Percentiles rank a stretch among this genome's conserved stretches.
Conservation (phyloP, 1,284 basidiomycete species). For the Malassezia vespertilionis region DNA sequence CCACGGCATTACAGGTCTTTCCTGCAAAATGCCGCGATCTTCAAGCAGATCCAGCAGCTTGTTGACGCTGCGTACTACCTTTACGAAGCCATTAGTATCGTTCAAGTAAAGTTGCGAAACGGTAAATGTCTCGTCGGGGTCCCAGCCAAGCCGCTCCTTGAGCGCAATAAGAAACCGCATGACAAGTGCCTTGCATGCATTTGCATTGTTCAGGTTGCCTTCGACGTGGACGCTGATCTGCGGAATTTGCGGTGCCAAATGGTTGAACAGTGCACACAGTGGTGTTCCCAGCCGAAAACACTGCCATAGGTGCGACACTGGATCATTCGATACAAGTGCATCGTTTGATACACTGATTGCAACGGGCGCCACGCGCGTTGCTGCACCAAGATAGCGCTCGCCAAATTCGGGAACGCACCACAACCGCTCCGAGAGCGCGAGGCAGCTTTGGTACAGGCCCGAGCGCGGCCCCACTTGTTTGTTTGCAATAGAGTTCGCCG, state of each 20-base stretch:
- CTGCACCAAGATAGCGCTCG: conserved; percentile 11
- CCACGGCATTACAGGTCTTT: conserved; percentile 38
- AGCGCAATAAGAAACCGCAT: conserved; percentile 54
- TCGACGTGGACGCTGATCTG: conserved; percentile 53
- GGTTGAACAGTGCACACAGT: conserved; percentile 89
- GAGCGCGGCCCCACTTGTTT: conserved; percentile 24
- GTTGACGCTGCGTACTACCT: conserved; percentile 86
- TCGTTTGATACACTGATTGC: too few species aligned
- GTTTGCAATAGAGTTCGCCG: conserved; percentile 39
- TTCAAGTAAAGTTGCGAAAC: conserved; percentile 69
- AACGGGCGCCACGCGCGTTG: conserved; percentile 10
- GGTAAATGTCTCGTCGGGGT: conserved; percentile 51
- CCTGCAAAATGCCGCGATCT: conserved; percentile 57
- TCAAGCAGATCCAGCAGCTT: conserved; percentile 73
- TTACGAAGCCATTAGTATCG: conserved; percentile 81
- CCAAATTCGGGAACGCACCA: conserved; percentile 45
- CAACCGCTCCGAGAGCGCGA: conserved; percentile 46
- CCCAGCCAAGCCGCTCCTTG: conserved; percentile 51
- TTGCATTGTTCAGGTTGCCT: conserved; percentile 56
- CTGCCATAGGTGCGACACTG: conserved; percentile 83
- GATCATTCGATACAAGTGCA: too few species aligned
- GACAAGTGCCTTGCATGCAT: conserved; percentile 58
- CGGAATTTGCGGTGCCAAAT: conserved; percentile 58
- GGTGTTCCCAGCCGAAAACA: conserved; percentile 83
- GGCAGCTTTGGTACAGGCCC: conserved; percentile 49